Percentiles rank a stretch among this genome's conserved stretches.
Conservation (phyloP, 2,329 filamentous ascomycete species). For the Hymenotorrendiella dingleyae region DNA sequence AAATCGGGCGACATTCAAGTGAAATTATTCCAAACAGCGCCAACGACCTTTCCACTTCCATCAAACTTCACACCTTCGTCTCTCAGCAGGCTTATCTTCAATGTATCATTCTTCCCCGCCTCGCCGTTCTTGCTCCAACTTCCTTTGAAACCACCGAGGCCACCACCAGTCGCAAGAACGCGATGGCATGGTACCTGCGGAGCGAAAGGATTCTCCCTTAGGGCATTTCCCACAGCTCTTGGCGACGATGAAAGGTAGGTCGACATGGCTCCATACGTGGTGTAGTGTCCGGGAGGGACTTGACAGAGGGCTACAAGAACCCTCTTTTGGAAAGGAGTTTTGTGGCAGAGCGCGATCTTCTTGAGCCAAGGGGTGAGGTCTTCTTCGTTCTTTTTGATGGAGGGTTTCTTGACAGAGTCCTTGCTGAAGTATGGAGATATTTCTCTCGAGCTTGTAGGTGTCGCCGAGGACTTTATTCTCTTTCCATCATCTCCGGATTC, state of each 20-base stretch:
- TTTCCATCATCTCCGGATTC: background rate
- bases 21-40: background rate
- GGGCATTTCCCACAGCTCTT: conserved; percentile 56
- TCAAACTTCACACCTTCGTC: conserved; percentile 44
- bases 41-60: conserved; percentile 36
- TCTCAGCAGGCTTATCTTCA: conserved; percentile 39
- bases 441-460: no score
- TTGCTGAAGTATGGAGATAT: background rate
- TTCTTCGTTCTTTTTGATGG: background rate
- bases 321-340: conserved; percentile 51
- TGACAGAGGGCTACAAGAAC: conserved; percentile 63
- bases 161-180: conserved; percentile 49
- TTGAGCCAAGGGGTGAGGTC: conserved; percentile 19
- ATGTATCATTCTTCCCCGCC: conserved; percentile 47
- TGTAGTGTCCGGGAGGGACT: conserved; percentile 53
- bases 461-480: no score
- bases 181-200: conserved; percentile 57
- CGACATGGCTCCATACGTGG: conserved; percentile 54
- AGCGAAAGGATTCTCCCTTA: conserved; percentile 55
- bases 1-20: no score
- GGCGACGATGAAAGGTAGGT: conserved; percentile 52
- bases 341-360: conserved; percentile 21
- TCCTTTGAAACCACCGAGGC: conserved; percentile 46
- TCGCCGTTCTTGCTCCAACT: conserved; percentile 44
- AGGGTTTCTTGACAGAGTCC: background rate